Evolutionary conservation across 768 basidiomycete genomes (phyloP).

Genomic region (Leccinum subgranulosum): DNA sequence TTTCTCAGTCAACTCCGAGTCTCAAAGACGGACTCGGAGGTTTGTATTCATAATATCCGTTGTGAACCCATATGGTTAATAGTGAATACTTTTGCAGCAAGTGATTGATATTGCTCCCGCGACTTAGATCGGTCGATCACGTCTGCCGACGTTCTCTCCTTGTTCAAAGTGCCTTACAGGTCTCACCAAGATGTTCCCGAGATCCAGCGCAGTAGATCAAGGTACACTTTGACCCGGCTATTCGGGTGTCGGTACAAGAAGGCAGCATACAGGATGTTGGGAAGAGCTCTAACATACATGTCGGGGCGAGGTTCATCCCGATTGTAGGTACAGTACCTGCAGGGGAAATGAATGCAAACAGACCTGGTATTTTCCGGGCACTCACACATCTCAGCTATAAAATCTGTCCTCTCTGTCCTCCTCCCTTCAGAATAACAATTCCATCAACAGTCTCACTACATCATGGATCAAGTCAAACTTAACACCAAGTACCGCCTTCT

Average conservation of each 20-base stretch:
- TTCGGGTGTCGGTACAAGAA: neutral
- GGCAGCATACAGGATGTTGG: neutral
- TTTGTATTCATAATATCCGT: too few relatives aligned
- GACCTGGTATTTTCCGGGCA: neutral
- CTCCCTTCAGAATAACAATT: neutral
- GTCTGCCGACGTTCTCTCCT: too few relatives aligned
- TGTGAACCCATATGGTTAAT: too few relatives aligned
- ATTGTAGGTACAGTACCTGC: neutral
- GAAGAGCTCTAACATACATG: neutral
- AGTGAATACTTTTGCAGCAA: too few relatives aligned
- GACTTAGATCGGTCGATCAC: too few relatives aligned
- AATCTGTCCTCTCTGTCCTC: neutral
- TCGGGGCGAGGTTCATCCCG: neutral
- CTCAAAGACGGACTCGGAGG: too few relatives aligned
- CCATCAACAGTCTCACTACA: neutral
- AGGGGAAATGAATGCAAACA: constrained; percentile 30
- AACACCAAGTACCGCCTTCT: neutral
- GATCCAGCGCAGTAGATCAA: neutral
- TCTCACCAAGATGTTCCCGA: too few relatives aligned
- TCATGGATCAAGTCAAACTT: neutral
- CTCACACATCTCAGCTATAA: neutral
- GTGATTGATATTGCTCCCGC: too few relatives aligned
- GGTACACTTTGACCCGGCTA: neutral
- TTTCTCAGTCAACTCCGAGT: too few relatives aligned
- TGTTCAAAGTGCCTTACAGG: too few relatives aligned